phyloP scores from a whole-genome alignment of 208 protist species.

The Angomonas deanei region DNA sequence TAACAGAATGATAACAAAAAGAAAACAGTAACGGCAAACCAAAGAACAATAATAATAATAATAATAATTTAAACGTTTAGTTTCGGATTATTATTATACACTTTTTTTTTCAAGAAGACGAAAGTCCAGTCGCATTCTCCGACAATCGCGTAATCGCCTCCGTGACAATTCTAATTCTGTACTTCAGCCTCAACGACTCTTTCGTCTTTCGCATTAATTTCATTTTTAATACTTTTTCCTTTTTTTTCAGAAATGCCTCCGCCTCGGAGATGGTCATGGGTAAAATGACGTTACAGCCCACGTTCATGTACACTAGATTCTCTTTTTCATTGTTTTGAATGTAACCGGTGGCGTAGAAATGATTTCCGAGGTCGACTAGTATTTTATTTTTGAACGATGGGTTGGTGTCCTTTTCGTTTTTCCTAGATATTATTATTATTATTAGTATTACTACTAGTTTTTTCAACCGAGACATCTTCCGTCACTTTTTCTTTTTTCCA shows the following conservation, averaged over 20 bases:
- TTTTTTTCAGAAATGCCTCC: conserved; percentile 39
- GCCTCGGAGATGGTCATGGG: conserved; percentile 58
- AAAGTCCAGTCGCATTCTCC: conserved; percentile 21
- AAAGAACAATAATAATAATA: no score
- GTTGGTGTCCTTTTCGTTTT: not conserved
- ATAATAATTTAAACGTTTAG: no score
- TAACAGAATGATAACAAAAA: not conserved
- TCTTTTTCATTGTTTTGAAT: conserved; percentile 11
- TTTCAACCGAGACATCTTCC: not conserved
- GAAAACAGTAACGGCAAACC: no score
- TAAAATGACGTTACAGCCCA: conserved; percentile 78
- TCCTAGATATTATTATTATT: conserved; percentile 4
- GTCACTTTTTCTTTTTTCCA: not conserved
- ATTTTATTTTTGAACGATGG: conserved; percentile 38
- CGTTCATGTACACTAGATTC: conserved; percentile 45
- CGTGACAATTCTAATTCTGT: conserved; percentile 74
- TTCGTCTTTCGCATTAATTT: conserved; percentile 24
- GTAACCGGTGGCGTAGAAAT: conserved; percentile 58
- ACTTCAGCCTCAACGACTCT: conserved; percentile 65
- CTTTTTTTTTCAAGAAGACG: not conserved
- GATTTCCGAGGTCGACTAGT: conserved; percentile 71
- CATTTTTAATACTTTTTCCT: conserved; percentile 43
- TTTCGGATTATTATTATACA: not conserved
- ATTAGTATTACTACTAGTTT: not conserved
- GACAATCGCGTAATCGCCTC: conserved; percentile 62